Conservation (phyloP, 2,329 filamentous ascomycete genomes). For the Colletotrichum tamarilloi region DNA sequence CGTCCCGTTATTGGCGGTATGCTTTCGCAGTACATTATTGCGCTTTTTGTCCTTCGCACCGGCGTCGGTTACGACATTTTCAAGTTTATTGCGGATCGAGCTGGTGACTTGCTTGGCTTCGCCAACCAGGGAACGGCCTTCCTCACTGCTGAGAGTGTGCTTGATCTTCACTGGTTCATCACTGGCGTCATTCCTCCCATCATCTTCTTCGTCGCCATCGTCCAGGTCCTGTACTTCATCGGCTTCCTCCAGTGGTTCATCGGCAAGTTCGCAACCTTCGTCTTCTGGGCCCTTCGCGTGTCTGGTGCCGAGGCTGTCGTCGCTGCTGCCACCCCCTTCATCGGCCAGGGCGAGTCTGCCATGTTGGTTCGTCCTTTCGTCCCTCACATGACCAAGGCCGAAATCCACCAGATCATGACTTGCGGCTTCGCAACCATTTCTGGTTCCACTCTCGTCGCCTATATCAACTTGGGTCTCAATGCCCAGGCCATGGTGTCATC, state of each 20-base stretch:
- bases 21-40: slow-evolving; percentile 88
- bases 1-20: slow-evolving; percentile 90
- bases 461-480: slow-evolving; percentile 86
- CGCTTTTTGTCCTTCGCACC: slow-evolving; percentile 87
- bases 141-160: slow-evolving; percentile 65
- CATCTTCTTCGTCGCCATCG: slow-evolving; percentile 95
- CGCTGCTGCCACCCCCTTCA: slow-evolving; percentile 91
- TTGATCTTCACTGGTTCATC: slow-evolving; percentile 73
- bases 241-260: slow-evolving; percentile 91
- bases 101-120: slow-evolving; percentile 79
- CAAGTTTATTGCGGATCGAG: slow-evolving; percentile 83
- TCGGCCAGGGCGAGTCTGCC: slow-evolving; percentile 92
- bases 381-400: slow-evolving; percentile 84
- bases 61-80: slow-evolving; percentile 89
- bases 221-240: slow-evolving; percentile 85
- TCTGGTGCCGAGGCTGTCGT: slow-evolving; percentile 95
- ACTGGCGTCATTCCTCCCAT: slow-evolving; percentile 86
- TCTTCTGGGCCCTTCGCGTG: slow-evolving; percentile 89
- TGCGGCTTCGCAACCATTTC: slow-evolving; percentile 94
- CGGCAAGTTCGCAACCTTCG: slow-evolving; percentile 86
- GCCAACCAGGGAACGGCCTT: slow-evolving; percentile 80
- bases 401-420: slow-evolving; percentile 92
- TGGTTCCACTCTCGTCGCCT: slow-evolving; percentile 86
- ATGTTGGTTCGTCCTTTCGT: slow-evolving; percentile 93
- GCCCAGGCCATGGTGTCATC: slow-evolving; percentile 87